phyloP scores from a whole-genome alignment of 2,329 filamentous ascomycete species.

The Knoxdaviesia capensis region DNA sequence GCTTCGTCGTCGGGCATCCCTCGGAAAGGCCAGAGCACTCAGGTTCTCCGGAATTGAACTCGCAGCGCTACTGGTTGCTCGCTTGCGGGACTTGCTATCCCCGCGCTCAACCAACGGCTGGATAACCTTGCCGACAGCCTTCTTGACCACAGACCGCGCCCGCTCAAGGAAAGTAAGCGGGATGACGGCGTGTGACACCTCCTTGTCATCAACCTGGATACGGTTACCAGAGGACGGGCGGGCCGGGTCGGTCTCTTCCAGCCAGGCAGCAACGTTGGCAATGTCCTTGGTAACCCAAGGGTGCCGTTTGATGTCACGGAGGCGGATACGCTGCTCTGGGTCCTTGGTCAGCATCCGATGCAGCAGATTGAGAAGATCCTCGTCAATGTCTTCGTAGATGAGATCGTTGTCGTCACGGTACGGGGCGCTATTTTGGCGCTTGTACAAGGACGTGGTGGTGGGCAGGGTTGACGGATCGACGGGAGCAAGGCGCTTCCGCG shows the following conservation, averaged over 20 bases:
- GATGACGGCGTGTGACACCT: conserved; percentile 78
- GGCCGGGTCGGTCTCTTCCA: conserved; percentile 83
- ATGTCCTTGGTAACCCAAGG: conserved; percentile 75
- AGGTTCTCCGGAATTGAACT: conserved; percentile 41
- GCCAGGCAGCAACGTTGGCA: conserved; percentile 55
- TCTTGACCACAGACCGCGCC: conserved; percentile 58
- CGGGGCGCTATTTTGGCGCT: conserved; percentile 37
- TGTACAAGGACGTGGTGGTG: conserved; percentile 31
- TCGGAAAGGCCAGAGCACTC: conserved; percentile 9
- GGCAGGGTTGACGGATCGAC: conserved; percentile 40
- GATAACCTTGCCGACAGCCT: conserved; percentile 42
- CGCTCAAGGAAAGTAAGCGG: conserved; percentile 75
- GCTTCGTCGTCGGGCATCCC: conserved; percentile 32
- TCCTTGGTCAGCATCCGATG: conserved; percentile 71
- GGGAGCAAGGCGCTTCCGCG: conserved; percentile 60
- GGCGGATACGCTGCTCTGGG: conserved; percentile 66
- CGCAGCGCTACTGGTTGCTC: conserved; percentile 40
- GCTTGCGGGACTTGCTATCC: conserved; percentile 30
- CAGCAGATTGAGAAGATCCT: conserved; percentile 60
- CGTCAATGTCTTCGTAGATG: conserved; percentile 69
- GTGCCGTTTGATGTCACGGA: conserved; percentile 85
- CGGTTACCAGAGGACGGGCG: conserved; percentile 58
- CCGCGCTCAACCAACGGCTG: conserved; percentile 37
- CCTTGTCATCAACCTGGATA: conserved; percentile 81
- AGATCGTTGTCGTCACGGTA: conserved; percentile 63